phyloP scores from a whole-genome alignment of 805 yeast species.

The Zygoascus tannicola region DNA sequence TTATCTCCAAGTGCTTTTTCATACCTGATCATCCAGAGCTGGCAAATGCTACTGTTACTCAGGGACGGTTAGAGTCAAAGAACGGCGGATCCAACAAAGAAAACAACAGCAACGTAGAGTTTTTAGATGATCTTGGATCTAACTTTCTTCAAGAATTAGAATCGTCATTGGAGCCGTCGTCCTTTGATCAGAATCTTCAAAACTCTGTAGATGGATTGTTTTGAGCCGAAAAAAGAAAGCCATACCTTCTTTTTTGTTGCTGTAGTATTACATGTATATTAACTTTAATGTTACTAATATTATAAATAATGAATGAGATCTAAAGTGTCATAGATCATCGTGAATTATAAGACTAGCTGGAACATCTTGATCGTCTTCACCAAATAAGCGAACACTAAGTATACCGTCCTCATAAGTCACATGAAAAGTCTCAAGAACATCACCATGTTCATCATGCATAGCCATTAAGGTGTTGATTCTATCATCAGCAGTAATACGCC shows the following conservation, averaged over 20 bases:
- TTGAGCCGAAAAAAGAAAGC: too few relatives aligned
- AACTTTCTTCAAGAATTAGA: neutral
- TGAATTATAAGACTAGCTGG: too few relatives aligned
- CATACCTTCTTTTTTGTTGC: too few relatives aligned
- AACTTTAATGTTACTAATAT: too few relatives aligned
- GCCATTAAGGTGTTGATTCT: neutral
- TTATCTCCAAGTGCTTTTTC: conserved; percentile 15
- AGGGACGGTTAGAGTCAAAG: neutral
- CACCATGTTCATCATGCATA: neutral
- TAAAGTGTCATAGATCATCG: too few relatives aligned
- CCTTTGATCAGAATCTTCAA: neutral
- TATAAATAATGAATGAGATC: too few relatives aligned
- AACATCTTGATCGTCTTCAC: too few relatives aligned
- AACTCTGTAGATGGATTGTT: conserved; percentile 10
- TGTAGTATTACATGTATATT: too few relatives aligned
- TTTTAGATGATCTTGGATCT: neutral
- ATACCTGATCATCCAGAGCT: neutral
- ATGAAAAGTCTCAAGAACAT: neutral
- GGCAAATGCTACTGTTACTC: too few relatives aligned
- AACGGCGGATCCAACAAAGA: neutral
- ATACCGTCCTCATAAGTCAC: neutral
- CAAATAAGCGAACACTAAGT: too few relatives aligned
- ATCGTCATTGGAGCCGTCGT: neutral
- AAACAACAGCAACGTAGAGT: neutral
- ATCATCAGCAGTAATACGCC: neutral